Base-by-base conservation (phyloP, 106 monocot species). In the Dactylorhiza incarnata region DNA sequence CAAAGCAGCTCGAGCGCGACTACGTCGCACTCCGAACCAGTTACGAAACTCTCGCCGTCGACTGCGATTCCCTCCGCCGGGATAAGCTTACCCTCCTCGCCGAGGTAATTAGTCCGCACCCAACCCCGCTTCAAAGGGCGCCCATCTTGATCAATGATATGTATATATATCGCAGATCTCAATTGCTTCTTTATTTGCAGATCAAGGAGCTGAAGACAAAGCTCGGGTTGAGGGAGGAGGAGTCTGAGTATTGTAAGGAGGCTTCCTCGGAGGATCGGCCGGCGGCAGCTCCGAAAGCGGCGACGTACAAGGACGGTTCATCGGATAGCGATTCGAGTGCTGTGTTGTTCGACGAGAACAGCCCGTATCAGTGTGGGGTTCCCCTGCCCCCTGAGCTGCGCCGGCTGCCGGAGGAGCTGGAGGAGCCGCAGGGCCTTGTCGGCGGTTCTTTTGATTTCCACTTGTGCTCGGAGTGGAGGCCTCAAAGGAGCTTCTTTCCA, bases 1-100 rank as follows among this genome's bases (percentile, higher is more conserved):
- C 87, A 14, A 92, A 92, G 83, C 89, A 87, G 77, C 81, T 92
- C 16, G 92, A 92, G 83, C 81, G 81, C 47, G 93, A 90, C 78
- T 93, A 75, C 82, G 80, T 69, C 72, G 75, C 81, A 4, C 87
- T 93, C 48, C 74, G 78, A 56, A 11, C 75, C 73, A 80, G 71
- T 47, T 75, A 84, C 54, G 87, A 93, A 48, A 51, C 80, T 26
- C 86, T 89, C 24, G 47, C 25, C 11, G 17, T 68, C 59, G 81
- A 86, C 75, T 83, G 77, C 79, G 86, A 86, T 37, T 51, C 86
- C 19, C 86, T 92, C 45, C 74, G 75, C 78, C 89, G 75, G 37
- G 84, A 89, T 72, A 89, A 88, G 50, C 73, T 84, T 11, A 26
- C 72, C 13, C 92, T 92, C 45, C 51, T 73, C 76, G 80, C 80